phyloP scores from a whole-genome alignment of 371 early-diverging fungal species.

The Mycotypha africana region DNA sequence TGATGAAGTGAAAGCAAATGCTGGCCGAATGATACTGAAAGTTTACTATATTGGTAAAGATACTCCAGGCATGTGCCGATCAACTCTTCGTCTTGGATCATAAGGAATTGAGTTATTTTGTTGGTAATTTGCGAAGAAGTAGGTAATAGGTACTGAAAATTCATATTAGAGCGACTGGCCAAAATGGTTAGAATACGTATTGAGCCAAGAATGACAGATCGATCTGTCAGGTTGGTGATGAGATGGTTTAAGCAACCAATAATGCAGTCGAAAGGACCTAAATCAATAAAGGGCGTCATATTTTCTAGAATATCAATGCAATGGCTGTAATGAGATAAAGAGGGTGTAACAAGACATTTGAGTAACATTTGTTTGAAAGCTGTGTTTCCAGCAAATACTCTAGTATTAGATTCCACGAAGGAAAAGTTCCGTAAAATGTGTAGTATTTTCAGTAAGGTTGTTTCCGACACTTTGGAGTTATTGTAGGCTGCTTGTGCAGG shows the following conservation, averaged over 20 bases:
- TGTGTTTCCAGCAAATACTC: slow-evolving; percentile 40
- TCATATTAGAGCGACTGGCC: slow-evolving; percentile 35
- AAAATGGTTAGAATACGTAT: slow-evolving; percentile 58
- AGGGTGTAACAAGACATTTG: slow-evolving; percentile 50
- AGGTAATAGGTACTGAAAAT: slow-evolving; percentile 37
- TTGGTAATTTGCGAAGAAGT: slow-evolving; percentile 21
- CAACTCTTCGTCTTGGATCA: slow-evolving; percentile 67
- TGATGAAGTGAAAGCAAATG: slow-evolving; percentile 39
- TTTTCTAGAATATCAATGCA: slow-evolving; percentile 72
- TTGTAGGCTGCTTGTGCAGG: not conserved
- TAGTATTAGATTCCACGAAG: slow-evolving; percentile 57
- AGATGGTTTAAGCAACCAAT: slow-evolving; percentile 37
- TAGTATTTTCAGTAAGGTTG: slow-evolving; percentile 55
- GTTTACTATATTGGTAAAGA: slow-evolving; percentile 61
- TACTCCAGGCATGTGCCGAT: slow-evolving; percentile 66
- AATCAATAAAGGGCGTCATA: slow-evolving; percentile 45
- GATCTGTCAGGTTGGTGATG: slow-evolving; percentile 48
- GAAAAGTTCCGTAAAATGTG: slow-evolving; percentile 75
- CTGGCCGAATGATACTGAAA: slow-evolving; percentile 42
- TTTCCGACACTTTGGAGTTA: too few species aligned
- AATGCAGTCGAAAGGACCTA: slow-evolving; percentile 37
- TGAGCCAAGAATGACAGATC: slow-evolving; percentile 56
- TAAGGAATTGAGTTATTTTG: slow-evolving; percentile 56
- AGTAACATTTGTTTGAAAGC: slow-evolving; percentile 48
- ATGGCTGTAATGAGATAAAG: slow-evolving; percentile 44